Base-by-base conservation (phyloP, 1,139 yeast genomes). In the Hansenula lynferdii region DNA sequence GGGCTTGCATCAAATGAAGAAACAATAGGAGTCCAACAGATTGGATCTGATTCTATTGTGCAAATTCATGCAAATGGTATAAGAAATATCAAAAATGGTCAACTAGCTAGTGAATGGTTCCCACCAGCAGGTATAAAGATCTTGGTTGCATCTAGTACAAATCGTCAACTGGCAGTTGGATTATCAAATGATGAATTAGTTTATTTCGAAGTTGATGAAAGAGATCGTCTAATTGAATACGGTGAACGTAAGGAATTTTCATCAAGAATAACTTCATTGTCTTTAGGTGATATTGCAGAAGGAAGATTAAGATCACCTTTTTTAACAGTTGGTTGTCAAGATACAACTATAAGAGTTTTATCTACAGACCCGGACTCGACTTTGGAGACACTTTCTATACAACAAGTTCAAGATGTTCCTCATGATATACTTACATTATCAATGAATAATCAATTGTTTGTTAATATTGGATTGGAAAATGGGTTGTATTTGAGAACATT, bases 51-150 rank as follows among this genome's bases (percentile, higher is more conserved):
- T 10, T 76, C 94, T 0, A 59, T 89, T 0, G 73, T 83, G 4
- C 98, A 92, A 56, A 70, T 90, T 1, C 84, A 85, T 55, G 52
- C 78, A 0, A 71, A 76, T 45, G 96, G 94, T n/a, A 66, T 92
- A 22, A 69, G 82, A 15, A 90, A 85, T 50, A 67, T 89, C 4
- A 59, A 67, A 23, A 53, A 56, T 19, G 44, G 49, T 2, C 49
- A 56, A 12, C 28, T 48, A 2, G 35, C 38, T 19, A 49, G 39
- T 8, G 85, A 85, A 47, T 92, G 98, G 98, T 69, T 63, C 30
- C 87, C 96, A 1, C 95, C 96, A 0, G 81, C 83, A 0, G 95
- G 95, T 7, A 77, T 83, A 14, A 66, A 73, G 23, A 71, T 92
- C 30, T 53, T 73, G 0, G 63, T 67, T 21, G 83, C 90, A 0